Evolutionary conservation across 2,329 filamentous ascomycete genomes (phyloP), one percentile per base, ranked within the genome.

Genomic region (Fusarium drepaniforme): DNA sequence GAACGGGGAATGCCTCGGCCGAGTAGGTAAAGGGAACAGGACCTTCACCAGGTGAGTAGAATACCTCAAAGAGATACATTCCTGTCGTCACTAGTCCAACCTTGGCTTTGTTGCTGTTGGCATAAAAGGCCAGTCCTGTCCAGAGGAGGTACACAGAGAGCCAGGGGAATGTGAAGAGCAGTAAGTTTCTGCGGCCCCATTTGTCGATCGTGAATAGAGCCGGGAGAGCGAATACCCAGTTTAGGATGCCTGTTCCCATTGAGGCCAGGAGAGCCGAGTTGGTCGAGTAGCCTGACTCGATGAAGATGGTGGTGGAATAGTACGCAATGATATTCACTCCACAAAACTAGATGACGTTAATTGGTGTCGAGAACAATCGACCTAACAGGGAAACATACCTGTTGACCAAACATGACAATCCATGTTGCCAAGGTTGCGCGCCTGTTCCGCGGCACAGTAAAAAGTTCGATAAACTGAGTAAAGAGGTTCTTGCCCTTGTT

Each of bases 221-320:
- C 0, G 59, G 59, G 9, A 62, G 28, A 16, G 40, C 40, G 9
- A 62, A 62, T 4, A 62, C 28, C 40, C 40, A 62, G 40, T 62
- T 62, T 6, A 62, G 59, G 15, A 62, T 62, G 1, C 40, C 40
- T 0, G 59, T 49, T n/a, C 59, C 59, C 59, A 62, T 62, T 9
- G 59, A 62, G 11, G 59, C 59, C 15, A 62, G 8, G n/a, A 62
- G 59, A 11, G 59, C 59, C n/a, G 59, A 62, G 59, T 44, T 62
- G 28, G 59, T 62, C 28, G 59, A 62, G 28, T 62, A 62, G 8
- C 59, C 59, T 21, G 59, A 62, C 30, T 62, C 59, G 15, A 62
- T 62, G 18, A 62, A 62, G 40, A 49, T 62, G 28, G 59, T 62
- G 8, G 59, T 62, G 11, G 59, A 62, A n/a, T 62, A 62, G 59